Evolutionary conservation across 768 basidiomycete genomes (phyloP), one percentile per base, ranked within the genome.

Genomic region (Tephrocybe sp.): DNA sequence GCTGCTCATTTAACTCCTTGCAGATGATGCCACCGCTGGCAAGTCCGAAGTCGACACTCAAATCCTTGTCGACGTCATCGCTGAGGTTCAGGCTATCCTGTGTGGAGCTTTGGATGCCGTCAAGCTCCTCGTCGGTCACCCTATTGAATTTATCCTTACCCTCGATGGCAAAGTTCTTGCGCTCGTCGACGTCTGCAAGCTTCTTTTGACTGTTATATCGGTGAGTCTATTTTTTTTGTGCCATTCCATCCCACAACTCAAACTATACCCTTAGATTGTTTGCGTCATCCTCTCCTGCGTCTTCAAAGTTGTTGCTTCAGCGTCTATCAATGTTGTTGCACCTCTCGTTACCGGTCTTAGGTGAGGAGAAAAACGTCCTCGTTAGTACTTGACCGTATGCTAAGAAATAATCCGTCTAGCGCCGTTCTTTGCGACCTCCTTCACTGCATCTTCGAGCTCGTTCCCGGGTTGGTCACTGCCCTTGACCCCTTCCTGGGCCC

Each of bases 381-480:
- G n/a, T 20, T 8, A n/a, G 6, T 36, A 17, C 20, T 15, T 24
- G 14, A 30, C 10, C 21, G 8, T n/a, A 23, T 36, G 24, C 23
- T 18, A 12, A 15, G 9, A 14, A 17, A 30, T 4, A 5, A 20
- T 17, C 25, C 40, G 15, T 45, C 20, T 40, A 51, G 56, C 21
- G 34, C 25, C 18, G 40, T 56, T 11, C 24, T 55, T 15, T 45
- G 21, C 3, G 47, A 52, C n/a, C 51, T 62, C 38, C 34, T 58
- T 3, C 21, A 14, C 7, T 25, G 56, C 9, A 51, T 64, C 25
- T 44, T 64, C 25, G 11, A 12, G 9, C 32, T 63, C 7, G 61
- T 65, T 3, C 56, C 53, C n/a, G 58, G 48, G 12, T 53, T 66
- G 21, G 34, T 61, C 3, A 51, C 17, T 3, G 33, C 50, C 12